Conservation (phyloP, 1,139 yeast species). For the Diutina ranongensis region DNA sequence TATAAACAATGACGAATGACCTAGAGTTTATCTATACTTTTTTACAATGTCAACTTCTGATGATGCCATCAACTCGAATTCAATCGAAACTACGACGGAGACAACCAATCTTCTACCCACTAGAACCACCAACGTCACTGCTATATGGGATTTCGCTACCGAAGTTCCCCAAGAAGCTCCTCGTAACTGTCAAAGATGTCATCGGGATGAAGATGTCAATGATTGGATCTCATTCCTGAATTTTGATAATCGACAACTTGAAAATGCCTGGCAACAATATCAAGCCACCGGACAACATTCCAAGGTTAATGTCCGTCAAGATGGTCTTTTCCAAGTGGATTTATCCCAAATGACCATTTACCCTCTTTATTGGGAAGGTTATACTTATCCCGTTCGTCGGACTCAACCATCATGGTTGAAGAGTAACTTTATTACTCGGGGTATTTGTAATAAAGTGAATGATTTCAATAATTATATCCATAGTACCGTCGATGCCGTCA, state of each 20-base stretch:
- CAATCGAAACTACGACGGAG: no score
- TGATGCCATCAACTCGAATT: no score
- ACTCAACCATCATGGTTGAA: not conserved
- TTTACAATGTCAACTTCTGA: not conserved
- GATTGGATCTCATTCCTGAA: not conserved
- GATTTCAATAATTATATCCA: not conserved
- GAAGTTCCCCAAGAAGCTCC: not conserved
- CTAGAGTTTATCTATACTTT: not conserved
- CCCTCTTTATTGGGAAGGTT: not conserved
- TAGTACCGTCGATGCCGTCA: not conserved
- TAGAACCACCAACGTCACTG: not conserved
- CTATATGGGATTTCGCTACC: not conserved
- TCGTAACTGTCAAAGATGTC: not conserved
- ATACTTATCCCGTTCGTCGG: not conserved
- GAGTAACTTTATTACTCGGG: not conserved
- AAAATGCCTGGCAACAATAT: not conserved
- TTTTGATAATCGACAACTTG: not conserved
- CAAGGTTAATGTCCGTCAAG: not conserved
- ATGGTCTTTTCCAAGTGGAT: not conserved
- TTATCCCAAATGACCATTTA: not conserved
- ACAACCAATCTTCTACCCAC: no score
- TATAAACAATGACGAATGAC: no score
- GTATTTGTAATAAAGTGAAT: not conserved
- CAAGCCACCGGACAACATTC: not conserved
- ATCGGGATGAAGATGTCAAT: not conserved